Evolutionary conservation across 192 early-diverging fungal species (phyloP).

Genomic region (Podochytrium sp.): DNA sequence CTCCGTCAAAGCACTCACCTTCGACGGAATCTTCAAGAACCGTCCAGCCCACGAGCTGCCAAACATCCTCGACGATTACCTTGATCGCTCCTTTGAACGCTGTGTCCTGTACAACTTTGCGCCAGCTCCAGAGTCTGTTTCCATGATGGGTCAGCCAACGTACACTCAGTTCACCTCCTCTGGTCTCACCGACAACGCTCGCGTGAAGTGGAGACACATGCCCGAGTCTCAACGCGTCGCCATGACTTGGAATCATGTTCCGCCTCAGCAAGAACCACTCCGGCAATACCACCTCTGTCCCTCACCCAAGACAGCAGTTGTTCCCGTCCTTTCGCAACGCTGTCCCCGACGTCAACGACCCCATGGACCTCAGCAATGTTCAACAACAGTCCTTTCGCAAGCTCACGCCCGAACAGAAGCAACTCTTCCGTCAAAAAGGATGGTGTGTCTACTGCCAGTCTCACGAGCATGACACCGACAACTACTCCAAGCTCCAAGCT

Average conservation of each 20-base stretch:
- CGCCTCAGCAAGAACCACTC: background rate
- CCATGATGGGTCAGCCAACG: background rate
- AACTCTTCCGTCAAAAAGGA: background rate
- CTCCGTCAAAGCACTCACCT: background rate
- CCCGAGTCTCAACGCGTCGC: background rate
- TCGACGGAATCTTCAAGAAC: background rate
- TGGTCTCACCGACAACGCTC: background rate
- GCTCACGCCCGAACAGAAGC: conserved; percentile 1
- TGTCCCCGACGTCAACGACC: background rate
- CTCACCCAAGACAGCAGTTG: background rate
- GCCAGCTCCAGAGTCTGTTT: background rate
- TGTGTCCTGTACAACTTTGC: background rate
- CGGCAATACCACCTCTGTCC: background rate
- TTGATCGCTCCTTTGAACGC: background rate
- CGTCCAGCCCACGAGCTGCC: background rate
- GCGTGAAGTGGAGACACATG: background rate
- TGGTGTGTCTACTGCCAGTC: background rate
- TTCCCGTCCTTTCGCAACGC: background rate
- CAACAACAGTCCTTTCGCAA: background rate
- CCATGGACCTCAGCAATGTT: background rate
- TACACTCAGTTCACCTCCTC: background rate
- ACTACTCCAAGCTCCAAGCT: background rate
- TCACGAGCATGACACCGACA: background rate
- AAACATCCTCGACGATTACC: background rate
- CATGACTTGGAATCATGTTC: background rate